These are phyloP conservation scores for Tetrapisispora nanseiensis DNA, from an alignment of 805 yeast genomes.

Conservation along the genomic window DNA sequence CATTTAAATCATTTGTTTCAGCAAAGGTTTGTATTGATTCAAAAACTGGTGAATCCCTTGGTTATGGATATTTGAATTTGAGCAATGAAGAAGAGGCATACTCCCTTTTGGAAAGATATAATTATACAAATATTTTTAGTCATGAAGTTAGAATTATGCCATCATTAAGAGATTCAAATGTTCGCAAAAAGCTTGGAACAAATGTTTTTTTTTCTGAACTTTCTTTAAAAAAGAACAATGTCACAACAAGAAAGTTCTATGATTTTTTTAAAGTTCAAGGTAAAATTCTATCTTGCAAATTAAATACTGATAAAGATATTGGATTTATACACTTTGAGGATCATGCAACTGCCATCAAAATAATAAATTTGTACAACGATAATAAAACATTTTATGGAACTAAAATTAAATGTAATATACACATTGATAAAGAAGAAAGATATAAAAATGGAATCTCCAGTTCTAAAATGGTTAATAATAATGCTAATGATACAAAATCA, in stretches of 20 bases:
- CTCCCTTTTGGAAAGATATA: slow-evolving; percentile 47
- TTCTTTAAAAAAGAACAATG: slow-evolving; percentile 21
- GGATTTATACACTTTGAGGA: slow-evolving; percentile 34
- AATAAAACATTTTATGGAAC: slow-evolving; percentile 23
- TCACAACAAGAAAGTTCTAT: slow-evolving; percentile 38
- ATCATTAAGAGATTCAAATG: slow-evolving; percentile 36
- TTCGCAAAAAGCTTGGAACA: slow-evolving; percentile 38
- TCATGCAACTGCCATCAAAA: slow-evolving; percentile 27
- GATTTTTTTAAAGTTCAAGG: slow-evolving; percentile 42
- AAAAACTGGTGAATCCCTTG: slow-evolving; percentile 44
- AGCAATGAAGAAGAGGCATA: slow-evolving; percentile 41
- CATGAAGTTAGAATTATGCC: slow-evolving; percentile 49
- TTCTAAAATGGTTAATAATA: background rate
- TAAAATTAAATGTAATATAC: slow-evolving; percentile 31
- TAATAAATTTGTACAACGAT: slow-evolving; percentile 26
- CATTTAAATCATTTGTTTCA: slow-evolving; percentile 39
- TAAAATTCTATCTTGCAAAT: slow-evolving; percentile 35
- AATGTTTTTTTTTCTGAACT: slow-evolving; percentile 43
- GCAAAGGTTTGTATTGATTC: slow-evolving; percentile 54
- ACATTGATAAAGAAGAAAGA: slow-evolving; percentile 16
- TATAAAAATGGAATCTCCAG: background rate
- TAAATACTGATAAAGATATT: slow-evolving; percentile 30
- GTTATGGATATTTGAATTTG: slow-evolving; percentile 69
- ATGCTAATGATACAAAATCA: too few relatives aligned
- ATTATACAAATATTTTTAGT: slow-evolving; percentile 34